Evolutionary conservation across 202 grass and related monocot species (phyloP).

Genomic region (Dendrocalamus latiflorus): DNA sequence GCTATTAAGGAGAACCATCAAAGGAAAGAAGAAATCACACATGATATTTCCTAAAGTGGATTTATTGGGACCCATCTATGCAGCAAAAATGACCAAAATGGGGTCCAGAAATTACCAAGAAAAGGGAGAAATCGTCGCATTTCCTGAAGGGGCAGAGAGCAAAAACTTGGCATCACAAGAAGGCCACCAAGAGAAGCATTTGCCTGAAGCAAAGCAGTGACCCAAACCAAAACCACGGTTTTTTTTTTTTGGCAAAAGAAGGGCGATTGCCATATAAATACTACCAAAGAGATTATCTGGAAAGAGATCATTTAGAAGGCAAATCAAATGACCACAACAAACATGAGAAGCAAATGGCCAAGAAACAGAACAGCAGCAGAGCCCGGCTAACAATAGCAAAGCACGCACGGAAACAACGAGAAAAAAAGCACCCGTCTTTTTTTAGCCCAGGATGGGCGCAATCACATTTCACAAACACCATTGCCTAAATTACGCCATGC

Average conservation of each 20-base stretch:
- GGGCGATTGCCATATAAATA: not conserved
- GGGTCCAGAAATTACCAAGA: constrained; percentile 40
- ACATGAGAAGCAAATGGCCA: constrained; percentile 3
- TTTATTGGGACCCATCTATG: too few relatives aligned
- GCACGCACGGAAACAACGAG: not conserved
- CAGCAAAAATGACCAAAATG: too few relatives aligned
- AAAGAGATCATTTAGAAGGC: not conserved
- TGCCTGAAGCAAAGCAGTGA: not conserved
- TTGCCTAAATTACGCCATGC: constrained; percentile 7
- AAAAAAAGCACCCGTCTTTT: not conserved
- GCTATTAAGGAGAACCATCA: not conserved
- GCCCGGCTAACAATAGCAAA: not conserved
- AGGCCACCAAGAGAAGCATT: not conserved
- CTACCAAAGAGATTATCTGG: not conserved
- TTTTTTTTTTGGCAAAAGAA: constrained; percentile 2
- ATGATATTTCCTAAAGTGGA: not conserved
- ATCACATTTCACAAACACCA: not conserved
- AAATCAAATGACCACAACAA: constrained; percentile 7
- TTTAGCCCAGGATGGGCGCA: not conserved
- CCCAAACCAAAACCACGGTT: not conserved
- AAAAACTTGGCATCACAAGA: too few relatives aligned
- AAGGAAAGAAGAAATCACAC: constrained; percentile 28
- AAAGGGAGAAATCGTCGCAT: constrained; percentile 6
- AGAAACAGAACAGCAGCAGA: not conserved
- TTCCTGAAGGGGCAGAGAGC: too few relatives aligned